A percentile compares a stretch with the other conserved stretches of the same genome.
Evolutionary conservation across 2,329 filamentous ascomycete genomes (phyloP).

Genomic region (Chaetomiaceae sp.): DNA sequence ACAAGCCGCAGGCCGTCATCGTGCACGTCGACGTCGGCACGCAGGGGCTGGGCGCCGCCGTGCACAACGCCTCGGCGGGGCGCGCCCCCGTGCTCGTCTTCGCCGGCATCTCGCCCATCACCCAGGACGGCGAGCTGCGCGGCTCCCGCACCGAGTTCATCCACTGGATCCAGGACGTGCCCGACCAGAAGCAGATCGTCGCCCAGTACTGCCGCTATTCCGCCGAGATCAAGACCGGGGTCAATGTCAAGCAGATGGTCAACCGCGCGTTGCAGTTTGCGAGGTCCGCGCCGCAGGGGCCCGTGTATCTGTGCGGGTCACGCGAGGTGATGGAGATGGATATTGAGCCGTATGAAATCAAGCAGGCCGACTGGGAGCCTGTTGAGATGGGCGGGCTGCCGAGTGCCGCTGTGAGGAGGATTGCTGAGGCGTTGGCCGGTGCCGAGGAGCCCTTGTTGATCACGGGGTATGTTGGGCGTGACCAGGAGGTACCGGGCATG

Average conservation of each 20-base stretch:
- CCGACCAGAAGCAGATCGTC: slow-evolving; percentile 50
- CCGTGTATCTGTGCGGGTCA: slow-evolving; percentile 73
- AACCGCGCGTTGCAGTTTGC: slow-evolving; percentile 81
- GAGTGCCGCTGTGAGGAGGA: slow-evolving; percentile 47
- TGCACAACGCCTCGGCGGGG: slow-evolving; percentile 66
- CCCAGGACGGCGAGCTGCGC: slow-evolving; percentile 39
- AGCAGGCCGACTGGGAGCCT: slow-evolving; percentile 65
- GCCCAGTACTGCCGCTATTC: slow-evolving; percentile 81
- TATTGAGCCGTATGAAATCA: slow-evolving; percentile 64
- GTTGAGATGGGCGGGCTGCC: slow-evolving; percentile 61
- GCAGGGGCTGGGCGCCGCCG: slow-evolving; percentile 64
- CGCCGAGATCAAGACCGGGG: slow-evolving; percentile 76
- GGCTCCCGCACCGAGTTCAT: slow-evolving; percentile 40
- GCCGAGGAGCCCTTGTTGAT: slow-evolving; percentile 65
- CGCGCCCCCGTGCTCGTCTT: slow-evolving; percentile 56
- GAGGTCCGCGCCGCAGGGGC: slow-evolving; percentile 68
- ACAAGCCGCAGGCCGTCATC: slow-evolving; percentile 64
- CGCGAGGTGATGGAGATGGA: slow-evolving; percentile 85
- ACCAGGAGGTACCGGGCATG: slow-evolving; percentile 56
- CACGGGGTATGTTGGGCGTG: slow-evolving; percentile 66
- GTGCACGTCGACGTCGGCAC: slow-evolving; percentile 72
- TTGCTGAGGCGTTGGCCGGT: slow-evolving; percentile 57
- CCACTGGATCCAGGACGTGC: slow-evolving; percentile 41
- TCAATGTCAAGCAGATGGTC: slow-evolving; percentile 85
- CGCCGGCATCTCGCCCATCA: slow-evolving; percentile 40